phyloP scores from a whole-genome alignment of 371 early-diverging fungal genomes.

The Lichtheimia ornata region DNA sequence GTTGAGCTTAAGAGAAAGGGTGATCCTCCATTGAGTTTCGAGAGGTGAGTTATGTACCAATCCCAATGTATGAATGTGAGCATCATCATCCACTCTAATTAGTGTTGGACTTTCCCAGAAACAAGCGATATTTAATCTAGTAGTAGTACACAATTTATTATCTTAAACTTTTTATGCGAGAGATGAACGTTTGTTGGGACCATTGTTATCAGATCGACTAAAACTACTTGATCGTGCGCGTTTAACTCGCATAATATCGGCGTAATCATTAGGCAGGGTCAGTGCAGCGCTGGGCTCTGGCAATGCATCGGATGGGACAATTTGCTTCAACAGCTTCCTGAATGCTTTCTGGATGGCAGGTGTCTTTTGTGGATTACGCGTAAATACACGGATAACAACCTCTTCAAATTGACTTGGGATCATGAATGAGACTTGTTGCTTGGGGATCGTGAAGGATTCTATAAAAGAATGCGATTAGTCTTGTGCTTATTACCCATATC shows the following conservation, averaged over 20 bases:
- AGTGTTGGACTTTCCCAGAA: background rate
- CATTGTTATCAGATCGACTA: conserved; percentile 5
- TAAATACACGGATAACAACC: conserved; percentile 66
- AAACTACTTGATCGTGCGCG: conserved; percentile 19
- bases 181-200: background rate
- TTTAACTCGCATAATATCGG: conserved; percentile 11
- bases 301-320: conserved; percentile 7
- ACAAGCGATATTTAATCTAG: background rate
- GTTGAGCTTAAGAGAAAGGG: too few relatives aligned
- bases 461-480: background rate
- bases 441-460: conserved; percentile 67
- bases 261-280: conserved; percentile 21
- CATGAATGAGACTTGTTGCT: conserved; percentile 72
- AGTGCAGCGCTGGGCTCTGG: conserved; percentile 22
- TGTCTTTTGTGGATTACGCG: conserved; percentile 63
- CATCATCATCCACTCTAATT: too few relatives aligned
- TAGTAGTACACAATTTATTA: too few relatives aligned
- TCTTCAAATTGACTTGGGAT: conserved; percentile 77
- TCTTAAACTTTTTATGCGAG: background rate
- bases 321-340: conserved; percentile 26
- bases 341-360: conserved; percentile 60
- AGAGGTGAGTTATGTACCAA: too few relatives aligned
- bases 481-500: background rate
- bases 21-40: too few relatives aligned
- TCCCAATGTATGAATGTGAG: too few relatives aligned